Evolutionary conservation across 768 basidiomycete species (phyloP).

Genomic region (Leccinum disarticulatum): DNA sequence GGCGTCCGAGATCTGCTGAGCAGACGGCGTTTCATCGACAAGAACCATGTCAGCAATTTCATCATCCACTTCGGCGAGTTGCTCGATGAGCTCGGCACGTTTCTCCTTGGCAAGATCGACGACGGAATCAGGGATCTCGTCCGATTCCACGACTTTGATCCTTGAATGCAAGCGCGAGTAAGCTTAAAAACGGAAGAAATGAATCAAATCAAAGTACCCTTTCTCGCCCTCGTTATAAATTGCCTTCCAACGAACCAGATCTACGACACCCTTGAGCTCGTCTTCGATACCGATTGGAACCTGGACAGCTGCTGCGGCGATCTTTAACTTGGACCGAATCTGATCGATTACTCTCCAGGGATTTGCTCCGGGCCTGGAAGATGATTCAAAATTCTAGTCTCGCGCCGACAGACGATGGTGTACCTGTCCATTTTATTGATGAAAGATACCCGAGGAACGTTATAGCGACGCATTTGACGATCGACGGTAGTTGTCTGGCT

Average conservation of each 20-base stretch:
- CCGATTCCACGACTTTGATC: constrained; percentile 71
- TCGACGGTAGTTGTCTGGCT: constrained; percentile 99
- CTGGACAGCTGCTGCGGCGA: constrained; percentile 92
- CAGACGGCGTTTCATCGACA: constrained; percentile 75
- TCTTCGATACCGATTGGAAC: constrained; percentile 92
- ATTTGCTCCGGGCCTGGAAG: constrained; percentile 85
- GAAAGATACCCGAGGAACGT: constrained; percentile 93
- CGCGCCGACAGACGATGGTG: not conserved
- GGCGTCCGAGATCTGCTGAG: constrained; percentile 73
- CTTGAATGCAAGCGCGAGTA: constrained; percentile 39
- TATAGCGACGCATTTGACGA: constrained; percentile 96
- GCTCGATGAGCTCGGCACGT: constrained; percentile 88
- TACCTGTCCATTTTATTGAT: constrained; percentile 99
- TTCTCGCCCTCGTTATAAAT: constrained; percentile 94
- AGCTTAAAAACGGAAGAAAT: not conserved
- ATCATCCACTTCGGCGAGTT: constrained; percentile 95
- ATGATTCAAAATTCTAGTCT: not conserved
- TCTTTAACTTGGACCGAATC: constrained; percentile 87
- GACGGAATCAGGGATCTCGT: constrained; percentile 83
- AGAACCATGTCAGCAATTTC: constrained; percentile 90
- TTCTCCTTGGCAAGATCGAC: constrained; percentile 77
- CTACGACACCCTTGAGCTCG: constrained; percentile 87
- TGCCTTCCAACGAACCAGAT: constrained; percentile 91
- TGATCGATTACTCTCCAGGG: constrained; percentile 94
- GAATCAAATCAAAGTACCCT: constrained; percentile 59